Evolutionary conservation across 352 stramenopile species (phyloP), one percentile per base, ranked within the genome.

Genomic region (Globisporangium apiculatum): DNA sequence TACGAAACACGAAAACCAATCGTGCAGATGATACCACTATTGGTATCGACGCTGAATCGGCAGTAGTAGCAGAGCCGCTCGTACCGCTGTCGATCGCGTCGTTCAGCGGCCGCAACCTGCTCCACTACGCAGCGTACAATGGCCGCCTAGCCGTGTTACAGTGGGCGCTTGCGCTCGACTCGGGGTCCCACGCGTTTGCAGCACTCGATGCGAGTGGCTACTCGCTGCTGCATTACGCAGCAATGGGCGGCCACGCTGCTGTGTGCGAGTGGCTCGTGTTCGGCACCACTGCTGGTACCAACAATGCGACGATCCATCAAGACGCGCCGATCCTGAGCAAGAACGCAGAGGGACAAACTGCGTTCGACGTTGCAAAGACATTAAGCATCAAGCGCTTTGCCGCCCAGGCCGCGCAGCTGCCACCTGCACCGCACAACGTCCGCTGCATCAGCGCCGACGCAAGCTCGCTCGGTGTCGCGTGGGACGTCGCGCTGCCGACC

Each of bases 61-160:
- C 24, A 31, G 24, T 31, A 31, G 24, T 31, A 31, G 35, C 35
- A 7, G 42, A 48, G 31, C 51, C 54, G 5, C 35, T 71, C 9
- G 15, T 72, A 6, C 48, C 63, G 15, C 67, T 89, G 55, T 62
- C 65, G 2, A 74, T 83, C 56, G 76, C 76, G 12, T 86, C 79
- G 2, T 81, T 84, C 24, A 83, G 75, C 31, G 77, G 77, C 18
- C 72, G 79, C 0, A 88, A 78, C 38, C 66, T 83, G 51, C 74
- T 90, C 24, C 79, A 90, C 42, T 90, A 90, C 47, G 79, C 79
- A 6, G 71, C 77, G 6, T 87, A 82, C 66, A 90, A 90, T 31
- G 73, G 74, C 3, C 73, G 65, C 0, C 48, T 86, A 12, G 31
- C 62, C 43, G 67, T 83, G 18, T 54, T 90, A 5, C 61, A 82